These are phyloP conservation scores for Dryas drummondii DNA, from an alignment of 306 rosid species.

Conservation along the genomic window DNA sequence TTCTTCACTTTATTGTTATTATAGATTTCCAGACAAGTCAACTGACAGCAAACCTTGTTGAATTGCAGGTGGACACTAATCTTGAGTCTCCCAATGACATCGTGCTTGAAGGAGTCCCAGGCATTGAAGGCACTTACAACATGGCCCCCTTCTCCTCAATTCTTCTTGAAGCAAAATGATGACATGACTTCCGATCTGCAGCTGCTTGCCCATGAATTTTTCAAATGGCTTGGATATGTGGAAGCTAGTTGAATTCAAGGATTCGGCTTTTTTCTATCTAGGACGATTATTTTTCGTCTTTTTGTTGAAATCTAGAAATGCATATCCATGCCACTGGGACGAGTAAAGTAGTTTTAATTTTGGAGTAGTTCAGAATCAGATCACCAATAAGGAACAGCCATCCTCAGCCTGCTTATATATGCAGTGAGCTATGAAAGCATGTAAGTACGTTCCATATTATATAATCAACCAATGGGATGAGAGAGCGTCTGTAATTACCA, in stretches of 20 bases:
- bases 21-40: not conserved
- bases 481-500: not conserved
- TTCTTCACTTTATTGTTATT: not conserved
- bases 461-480: not conserved
- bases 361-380: not conserved
- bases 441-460: not conserved
- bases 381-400: not conserved
- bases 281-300: not conserved
- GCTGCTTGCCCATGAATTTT: constrained; percentile 24
- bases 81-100: constrained; percentile 72
- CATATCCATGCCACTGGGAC: not conserved
- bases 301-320: not conserved
- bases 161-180: constrained; percentile 77
- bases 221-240: not conserved
- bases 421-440: not conserved
- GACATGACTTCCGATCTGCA: constrained; percentile 20
- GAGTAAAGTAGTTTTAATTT: not conserved
- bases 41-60: not conserved
- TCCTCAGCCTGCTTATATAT: constrained; percentile 6
- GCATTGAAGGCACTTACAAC: constrained; percentile 47
- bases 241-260: not conserved
- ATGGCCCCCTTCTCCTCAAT: constrained; percentile 80
- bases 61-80: constrained; percentile 78
- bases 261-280: not conserved
- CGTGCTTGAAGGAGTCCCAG: constrained; percentile 58